A percentile compares a stretch with the other conserved stretches of the same genome.
phyloP scores from a whole-genome alignment of 2,329 filamentous ascomycete species.

The Penicillium capsulatum region DNA sequence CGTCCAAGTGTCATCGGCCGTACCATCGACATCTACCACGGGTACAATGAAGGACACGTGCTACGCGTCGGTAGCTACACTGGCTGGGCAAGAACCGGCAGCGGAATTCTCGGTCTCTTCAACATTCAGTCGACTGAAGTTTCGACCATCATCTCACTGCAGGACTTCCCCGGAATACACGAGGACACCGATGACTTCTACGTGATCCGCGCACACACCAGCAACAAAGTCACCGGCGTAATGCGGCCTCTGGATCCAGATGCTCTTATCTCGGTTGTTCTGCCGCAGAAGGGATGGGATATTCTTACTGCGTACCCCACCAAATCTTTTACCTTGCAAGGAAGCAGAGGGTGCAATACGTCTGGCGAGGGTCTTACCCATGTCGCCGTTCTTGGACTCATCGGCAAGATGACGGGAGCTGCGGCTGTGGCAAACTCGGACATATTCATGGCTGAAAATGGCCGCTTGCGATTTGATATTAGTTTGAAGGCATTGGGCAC shows the following conservation, averaged over 20 bases:
- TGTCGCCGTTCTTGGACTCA: conserved; percentile 69
- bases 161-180: conserved; percentile 68
- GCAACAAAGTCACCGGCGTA: conserved; percentile 53
- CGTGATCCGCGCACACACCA: conserved; percentile 67
- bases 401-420: conserved; percentile 85
- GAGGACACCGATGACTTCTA: conserved; percentile 52
- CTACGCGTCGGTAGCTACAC: conserved; percentile 78
- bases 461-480: conserved; percentile 61
- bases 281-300: conserved; percentile 69
- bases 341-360: conserved; percentile 27
- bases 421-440: conserved; percentile 67
- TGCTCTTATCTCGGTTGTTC: conserved; percentile 57
- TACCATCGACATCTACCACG: conserved; percentile 67
- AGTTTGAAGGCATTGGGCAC: conserved; percentile 74
- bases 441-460: conserved; percentile 56
- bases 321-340: conserved; percentile 47
- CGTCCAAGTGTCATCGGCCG: conserved; percentile 72
- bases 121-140: conserved; percentile 65
- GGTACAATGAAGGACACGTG: conserved; percentile 67
- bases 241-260: conserved; percentile 32
- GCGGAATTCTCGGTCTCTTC: conserved; percentile 76
- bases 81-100: conserved; percentile 63
- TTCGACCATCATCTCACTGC: conserved; percentile 66
- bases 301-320: conserved; percentile 73
- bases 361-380: conserved; percentile 39